Percentiles rank a stretch among this genome's conserved stretches.
Evolutionary conservation across 2,329 filamentous ascomycete genomes (phyloP).

Genomic region (Septoria linicola): DNA sequence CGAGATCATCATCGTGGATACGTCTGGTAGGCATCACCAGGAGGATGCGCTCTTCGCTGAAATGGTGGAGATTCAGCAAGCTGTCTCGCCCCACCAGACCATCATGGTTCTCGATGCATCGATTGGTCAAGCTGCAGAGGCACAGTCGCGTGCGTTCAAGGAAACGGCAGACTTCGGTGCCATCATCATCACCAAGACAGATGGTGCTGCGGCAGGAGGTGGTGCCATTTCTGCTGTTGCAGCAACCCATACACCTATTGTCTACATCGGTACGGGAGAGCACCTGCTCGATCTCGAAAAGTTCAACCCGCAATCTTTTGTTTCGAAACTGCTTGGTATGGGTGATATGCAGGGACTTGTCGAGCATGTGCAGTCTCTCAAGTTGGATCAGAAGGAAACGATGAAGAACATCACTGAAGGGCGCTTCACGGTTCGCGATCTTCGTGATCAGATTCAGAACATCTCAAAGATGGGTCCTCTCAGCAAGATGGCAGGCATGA

Average conservation of each 20-base stretch:
- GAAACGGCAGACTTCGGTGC: constrained; percentile 94
- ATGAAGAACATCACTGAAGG: constrained; percentile 99
- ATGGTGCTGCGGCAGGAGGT: constrained; percentile 91
- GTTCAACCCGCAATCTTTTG: constrained; percentile 89
- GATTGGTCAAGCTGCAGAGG: constrained; percentile 93
- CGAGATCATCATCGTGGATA: constrained; percentile 98
- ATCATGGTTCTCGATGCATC: constrained; percentile 97
- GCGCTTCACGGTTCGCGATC: constrained; percentile 90
- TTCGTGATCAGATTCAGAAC: constrained; percentile 91
- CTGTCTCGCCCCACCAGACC: constrained; percentile 89
- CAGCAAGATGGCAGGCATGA: constrained; percentile 98
- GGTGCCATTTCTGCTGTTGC: constrained; percentile 97
- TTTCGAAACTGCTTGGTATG: constrained; percentile 93
- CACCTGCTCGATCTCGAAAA: constrained; percentile 93
- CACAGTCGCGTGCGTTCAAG: constrained; percentile 95
- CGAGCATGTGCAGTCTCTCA: constrained; percentile 93
- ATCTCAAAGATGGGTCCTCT: constrained; percentile 99
- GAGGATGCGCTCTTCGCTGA: constrained; percentile 94
- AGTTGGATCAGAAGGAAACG: constrained; percentile 95
- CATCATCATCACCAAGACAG: constrained; percentile 98
- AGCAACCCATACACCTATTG: constrained; percentile 92
- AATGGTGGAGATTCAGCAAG: constrained; percentile 94
- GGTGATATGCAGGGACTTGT: constrained; percentile 93
- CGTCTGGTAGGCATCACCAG: constrained; percentile 89
- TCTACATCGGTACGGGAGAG: constrained; percentile 96